Base-by-base conservation (phyloP, 805 yeast species). In the Metschnikowia lochheadii region DNA sequence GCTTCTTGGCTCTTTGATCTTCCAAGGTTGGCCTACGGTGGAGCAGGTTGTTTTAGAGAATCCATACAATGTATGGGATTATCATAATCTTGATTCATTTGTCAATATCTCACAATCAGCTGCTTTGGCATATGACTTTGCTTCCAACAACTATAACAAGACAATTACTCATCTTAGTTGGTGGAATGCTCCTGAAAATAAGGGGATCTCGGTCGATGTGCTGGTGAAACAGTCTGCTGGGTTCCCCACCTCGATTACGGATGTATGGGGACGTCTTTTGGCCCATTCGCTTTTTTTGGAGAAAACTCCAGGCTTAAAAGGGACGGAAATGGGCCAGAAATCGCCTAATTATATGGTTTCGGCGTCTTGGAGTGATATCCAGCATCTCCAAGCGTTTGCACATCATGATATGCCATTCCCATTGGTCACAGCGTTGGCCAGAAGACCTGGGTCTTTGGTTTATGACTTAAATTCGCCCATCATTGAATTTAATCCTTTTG, bases 191-290 rank as follows among this genome's bases (percentile, higher is more conserved):
- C 73, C 75, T 44, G 62, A 67, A 21, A 75, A 77, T 0, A 70
- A 70, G 47, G 76, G 75, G 6, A 78, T 84, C 36, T 61, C 66
- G 29, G 78, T 79, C 53, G 86, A 81, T 49, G 68, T 87, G 15
- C 67, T 70, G 8, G 73, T 57, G 3, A 72, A 72, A 52, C 40
- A 50, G 23, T 53, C 60, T 21, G 92, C 92, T 2, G 95, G 95
- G 0, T 88, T 77, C 63, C 73, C 77, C 17, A 71, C 82, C n/a
- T 72, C 87, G 6, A 57, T 87, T 31, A 84, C 92, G 2, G 96
- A 88, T 64, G 78, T 81, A 50, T 88, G 94, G 95, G 90, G 89
- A 5, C 75, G 91, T 56, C 83, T 83, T 2, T 70, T 89, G 46
- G 79, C 94, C 2, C 79, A 84, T 57, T 89, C 86, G 67, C 80